These are phyloP conservation scores for Neopestalotiopsis sp. DNA, from an alignment of 2,329 filamentous ascomycete genomes.

Conservation along the genomic window DNA sequence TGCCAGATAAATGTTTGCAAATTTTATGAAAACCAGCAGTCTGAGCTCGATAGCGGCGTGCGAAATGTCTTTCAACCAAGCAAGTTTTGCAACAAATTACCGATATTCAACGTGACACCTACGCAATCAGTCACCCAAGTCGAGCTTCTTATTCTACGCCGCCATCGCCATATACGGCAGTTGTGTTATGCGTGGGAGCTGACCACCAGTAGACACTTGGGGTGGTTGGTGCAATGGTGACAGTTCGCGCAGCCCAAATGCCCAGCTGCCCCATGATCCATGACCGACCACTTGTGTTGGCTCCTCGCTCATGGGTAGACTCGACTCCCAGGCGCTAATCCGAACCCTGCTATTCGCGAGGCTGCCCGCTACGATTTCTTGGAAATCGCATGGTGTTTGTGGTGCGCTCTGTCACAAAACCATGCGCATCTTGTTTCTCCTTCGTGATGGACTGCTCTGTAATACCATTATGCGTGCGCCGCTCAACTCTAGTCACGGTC, in stretches of 20 bases:
- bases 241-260: background rate
- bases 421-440: slow-evolving; percentile 11
- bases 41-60: no score
- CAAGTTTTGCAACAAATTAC: no score
- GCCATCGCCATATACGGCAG: no score
- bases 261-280: slow-evolving; percentile 18
- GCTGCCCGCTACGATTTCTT: background rate
- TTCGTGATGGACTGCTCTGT: slow-evolving; percentile 9
- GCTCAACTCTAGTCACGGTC: slow-evolving; percentile 22
- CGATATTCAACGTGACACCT: no score
- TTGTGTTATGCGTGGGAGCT: no score
- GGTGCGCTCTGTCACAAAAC: slow-evolving; percentile 10
- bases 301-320: background rate
- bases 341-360: background rate
- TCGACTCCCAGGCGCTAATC: slow-evolving; percentile 6
- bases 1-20: no score
- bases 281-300: slow-evolving; percentile 22
- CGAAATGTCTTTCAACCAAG: no score
- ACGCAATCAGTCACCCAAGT: no score
- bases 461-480: background rate
- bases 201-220: no score
- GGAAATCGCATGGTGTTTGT: background rate
- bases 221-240: background rate
- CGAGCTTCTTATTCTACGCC: no score
- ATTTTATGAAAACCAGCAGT: no score